Evolutionary conservation across 2,329 filamentous ascomycete species (phyloP), one percentile per base, ranked within the genome.

Genomic region (Phialophora chinensis): DNA sequence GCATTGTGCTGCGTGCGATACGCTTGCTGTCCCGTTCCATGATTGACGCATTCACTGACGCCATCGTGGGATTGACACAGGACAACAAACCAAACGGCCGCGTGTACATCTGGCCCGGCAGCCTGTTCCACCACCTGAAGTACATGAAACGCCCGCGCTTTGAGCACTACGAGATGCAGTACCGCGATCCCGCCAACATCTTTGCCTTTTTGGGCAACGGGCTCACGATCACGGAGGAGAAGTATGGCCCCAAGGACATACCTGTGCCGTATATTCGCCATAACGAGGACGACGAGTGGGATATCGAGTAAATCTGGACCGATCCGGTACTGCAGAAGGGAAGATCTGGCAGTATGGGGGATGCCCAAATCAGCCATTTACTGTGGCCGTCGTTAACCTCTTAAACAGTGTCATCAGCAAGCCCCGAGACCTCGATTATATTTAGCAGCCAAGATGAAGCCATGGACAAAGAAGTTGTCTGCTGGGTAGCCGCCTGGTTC

Each of bases 121-220:
- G 69, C 42, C 68, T 79, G 29, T 63, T 80, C 63, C 75, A 77
- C 66, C 80, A 79, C 65, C 69, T 81, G 62, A 76, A 80, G 68
- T 67, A 79, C 68, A 67, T 81, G 69, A 72, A 75, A 47, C 56
- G 69, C 54, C 77, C 77, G 29, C 65, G 79, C 62, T 81, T 75
- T 71, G 79, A 82, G 70, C 79, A 82, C 69, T 81, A 72, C 68
- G 77, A 80, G 44, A 78, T 81, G 33, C 74, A 75, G 66, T 77
- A 79, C 64, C 27, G 35, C 12, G 76, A 76, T 73, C 75, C 77
- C 66, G 72, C 73, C 29, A 81, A 81, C 68, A 63, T 75, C 25
- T 82, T 79, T 71, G 75, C 77, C 1, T 81, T 79, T 53, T 59
- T 81, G 73, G 80, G 80, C 0, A 80, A 80, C 71, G 79, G 81